Conservation (phyloP, 2,329 filamentous ascomycete species). For the Diaporthe velutina region DNA sequence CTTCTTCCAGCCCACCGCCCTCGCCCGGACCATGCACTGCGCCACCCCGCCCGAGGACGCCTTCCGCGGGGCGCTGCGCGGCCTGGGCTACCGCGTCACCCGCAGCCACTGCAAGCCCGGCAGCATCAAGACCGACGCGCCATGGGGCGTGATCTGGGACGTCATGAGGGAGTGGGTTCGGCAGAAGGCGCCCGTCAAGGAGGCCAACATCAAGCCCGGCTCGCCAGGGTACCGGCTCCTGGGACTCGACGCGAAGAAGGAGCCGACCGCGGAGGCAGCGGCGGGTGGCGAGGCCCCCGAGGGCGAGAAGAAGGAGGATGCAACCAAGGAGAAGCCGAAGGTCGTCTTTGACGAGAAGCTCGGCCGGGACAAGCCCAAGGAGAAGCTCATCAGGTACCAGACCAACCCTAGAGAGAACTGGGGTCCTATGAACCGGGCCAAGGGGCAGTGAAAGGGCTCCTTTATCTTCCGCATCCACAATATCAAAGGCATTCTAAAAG, state of each 20-base stretch:
- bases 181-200: constrained; percentile 83
- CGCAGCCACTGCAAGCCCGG: constrained; percentile 91
- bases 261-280: constrained; percentile 49
- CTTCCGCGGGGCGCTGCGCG: constrained; percentile 83
- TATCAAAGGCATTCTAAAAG: neutral
- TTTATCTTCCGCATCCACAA: neutral
- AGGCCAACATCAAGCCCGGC: constrained; percentile 76
- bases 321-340: constrained; percentile 51
- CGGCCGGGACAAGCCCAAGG: constrained; percentile 75
- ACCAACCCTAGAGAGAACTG: constrained; percentile 92
- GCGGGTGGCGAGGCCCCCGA: constrained; percentile 44
- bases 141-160: constrained; percentile 92
- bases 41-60: constrained; percentile 83
- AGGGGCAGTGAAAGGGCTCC: constrained; percentile 45
- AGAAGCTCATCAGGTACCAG: constrained; percentile 87
- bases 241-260: constrained; percentile 54
- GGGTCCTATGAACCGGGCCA: constrained; percentile 82
- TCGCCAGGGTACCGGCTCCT: constrained; percentile 81
- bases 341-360: constrained; percentile 82
- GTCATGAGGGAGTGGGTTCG: constrained; percentile 92
- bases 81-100: constrained; percentile 85
- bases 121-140: constrained; percentile 93
- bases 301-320: constrained; percentile 40
- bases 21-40: constrained; percentile 84
- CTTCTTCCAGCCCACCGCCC: constrained; percentile 82